Conservation (phyloP, 129 eudicot species). For the Chrysanthemum lavandulifolium region DNA sequence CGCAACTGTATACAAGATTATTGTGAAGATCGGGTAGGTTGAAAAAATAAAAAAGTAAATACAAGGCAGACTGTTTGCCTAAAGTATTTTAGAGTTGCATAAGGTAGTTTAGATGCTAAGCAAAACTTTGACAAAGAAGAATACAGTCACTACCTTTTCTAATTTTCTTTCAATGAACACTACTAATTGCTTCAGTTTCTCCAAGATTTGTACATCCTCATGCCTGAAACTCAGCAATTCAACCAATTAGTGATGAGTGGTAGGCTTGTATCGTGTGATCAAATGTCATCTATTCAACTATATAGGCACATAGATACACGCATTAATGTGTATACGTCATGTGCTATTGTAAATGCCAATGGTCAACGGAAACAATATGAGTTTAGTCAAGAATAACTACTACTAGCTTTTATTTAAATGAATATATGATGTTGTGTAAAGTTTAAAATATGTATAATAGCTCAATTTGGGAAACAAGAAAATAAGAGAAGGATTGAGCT, state of each 20-base stretch:
- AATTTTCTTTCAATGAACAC: constrained; percentile 85
- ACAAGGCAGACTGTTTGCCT: neutral
- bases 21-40: constrained; percentile 9
- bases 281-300: constrained; percentile 12
- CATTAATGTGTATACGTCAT: neutral
- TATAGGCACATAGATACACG: neutral
- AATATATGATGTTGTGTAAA: too few relatives aligned
- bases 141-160: constrained; percentile 63
- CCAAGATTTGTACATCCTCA: constrained; percentile 84
- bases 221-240: constrained; percentile 60
- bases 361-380: too few relatives aligned
- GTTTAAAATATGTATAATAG: too few relatives aligned
- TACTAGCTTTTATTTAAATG: too few relatives aligned
- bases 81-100: neutral
- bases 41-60: constrained; percentile 1
- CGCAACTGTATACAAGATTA: neutral
- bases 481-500: too few relatives aligned
- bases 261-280: constrained; percentile 2
- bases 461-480: too few relatives aligned
- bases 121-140: neutral
- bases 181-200: constrained; percentile 83
- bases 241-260: constrained; percentile 19
- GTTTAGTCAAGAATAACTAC: too few relatives aligned
- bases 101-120: neutral
- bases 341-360: too few relatives aligned